phyloP scores from a whole-genome alignment of 257 asterid species.

The Solanum chiquidenum region DNA sequence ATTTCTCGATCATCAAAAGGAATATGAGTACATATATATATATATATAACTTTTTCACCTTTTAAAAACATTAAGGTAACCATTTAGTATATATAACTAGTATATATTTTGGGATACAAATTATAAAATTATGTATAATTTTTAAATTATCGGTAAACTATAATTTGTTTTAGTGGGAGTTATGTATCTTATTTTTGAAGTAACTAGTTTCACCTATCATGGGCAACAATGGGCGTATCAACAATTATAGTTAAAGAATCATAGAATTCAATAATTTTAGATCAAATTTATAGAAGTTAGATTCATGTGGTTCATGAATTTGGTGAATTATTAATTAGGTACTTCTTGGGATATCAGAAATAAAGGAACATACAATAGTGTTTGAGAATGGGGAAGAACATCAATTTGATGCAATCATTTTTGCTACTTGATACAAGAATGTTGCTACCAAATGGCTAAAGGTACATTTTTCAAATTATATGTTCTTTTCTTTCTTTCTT shows the following conservation, averaged over 20 bases:
- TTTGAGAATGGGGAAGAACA: conserved; percentile 4
- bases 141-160: too few species aligned
- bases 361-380: conserved; percentile 9
- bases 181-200: too few species aligned
- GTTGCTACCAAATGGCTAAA: conserved; percentile 33
- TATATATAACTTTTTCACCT: neutral
- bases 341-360: conserved; percentile 14
- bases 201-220: too few species aligned
- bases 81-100: neutral
- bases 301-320: too few species aligned
- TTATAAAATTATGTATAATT: too few species aligned
- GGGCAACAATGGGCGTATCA: too few species aligned
- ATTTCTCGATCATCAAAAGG: neutral
- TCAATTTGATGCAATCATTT: neutral
- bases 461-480: neutral
- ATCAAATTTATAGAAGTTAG: too few species aligned
- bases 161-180: neutral
- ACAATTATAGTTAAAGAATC: too few species aligned
- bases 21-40: too few species aligned
- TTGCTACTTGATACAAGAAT: conserved; percentile 49
- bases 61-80: neutral
- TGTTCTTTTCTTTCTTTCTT: neutral
- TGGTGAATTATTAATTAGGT: conserved; percentile 20
- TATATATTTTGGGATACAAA: too few species aligned
- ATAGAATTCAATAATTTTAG: too few species aligned